phyloP scores from a whole-genome alignment of 192 early-diverging fungal species.

The Geranomyces variabilis region DNA sequence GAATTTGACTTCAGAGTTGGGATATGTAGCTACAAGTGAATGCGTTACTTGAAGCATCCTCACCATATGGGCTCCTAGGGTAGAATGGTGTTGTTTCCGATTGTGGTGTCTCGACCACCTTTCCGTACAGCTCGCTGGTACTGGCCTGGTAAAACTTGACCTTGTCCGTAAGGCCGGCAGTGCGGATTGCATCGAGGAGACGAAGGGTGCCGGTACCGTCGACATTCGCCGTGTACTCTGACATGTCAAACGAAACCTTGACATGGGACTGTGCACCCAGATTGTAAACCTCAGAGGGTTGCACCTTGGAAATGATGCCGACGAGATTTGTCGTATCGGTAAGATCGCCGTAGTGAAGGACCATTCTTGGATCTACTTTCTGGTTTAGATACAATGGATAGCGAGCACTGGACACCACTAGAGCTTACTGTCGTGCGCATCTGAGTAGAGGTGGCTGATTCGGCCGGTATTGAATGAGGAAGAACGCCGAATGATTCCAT shows the following conservation, averaged over 20 bases:
- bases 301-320: constrained; percentile 72
- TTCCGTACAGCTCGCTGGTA: constrained; percentile 78
- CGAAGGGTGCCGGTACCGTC: constrained; percentile 79
- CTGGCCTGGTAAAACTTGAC: constrained; percentile 65
- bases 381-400: neutral
- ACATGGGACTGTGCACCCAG: constrained; percentile 72
- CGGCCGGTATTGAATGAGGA: constrained; percentile 86
- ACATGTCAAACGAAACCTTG: constrained; percentile 67
- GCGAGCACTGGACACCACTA: too few relatives aligned
- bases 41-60: too few relatives aligned
- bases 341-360: constrained; percentile 79
- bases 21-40: too few relatives aligned
- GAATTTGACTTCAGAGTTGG: too few relatives aligned
- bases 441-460: constrained; percentile 78
- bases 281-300: constrained; percentile 78
- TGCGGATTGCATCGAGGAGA: constrained; percentile 77
- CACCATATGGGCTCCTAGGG: constrained; percentile 77
- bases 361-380: constrained; percentile 58
- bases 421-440: constrained; percentile 53
- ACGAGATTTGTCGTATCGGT: constrained; percentile 79
- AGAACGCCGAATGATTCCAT: constrained; percentile 79
- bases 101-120: constrained; percentile 75
- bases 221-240: constrained; percentile 78
- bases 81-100: constrained; percentile 83
- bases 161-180: constrained; percentile 65